Percentiles rank a stretch among this genome's conserved stretches.
Conservation (phyloP, 2,329 filamentous ascomycete genomes). For the Aspergillus ibericus region DNA sequence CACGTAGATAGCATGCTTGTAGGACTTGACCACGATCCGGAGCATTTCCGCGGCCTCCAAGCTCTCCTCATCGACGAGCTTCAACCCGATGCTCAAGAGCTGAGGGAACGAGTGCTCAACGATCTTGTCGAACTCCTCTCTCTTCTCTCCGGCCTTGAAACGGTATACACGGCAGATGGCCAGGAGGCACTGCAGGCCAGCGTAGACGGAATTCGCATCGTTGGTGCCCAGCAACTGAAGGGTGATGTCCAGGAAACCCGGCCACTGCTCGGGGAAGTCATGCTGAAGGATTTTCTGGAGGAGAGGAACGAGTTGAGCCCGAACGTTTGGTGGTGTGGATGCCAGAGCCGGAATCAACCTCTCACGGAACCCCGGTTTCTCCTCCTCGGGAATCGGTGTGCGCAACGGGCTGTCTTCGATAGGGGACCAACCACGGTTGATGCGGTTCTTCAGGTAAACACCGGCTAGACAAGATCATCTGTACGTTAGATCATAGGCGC, state of each 20-base stretch:
- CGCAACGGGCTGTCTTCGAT: slow-evolving; percentile 72
- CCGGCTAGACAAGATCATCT: slow-evolving; percentile 62
- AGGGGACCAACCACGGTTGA: slow-evolving; percentile 86
- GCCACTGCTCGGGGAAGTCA: slow-evolving; percentile 95
- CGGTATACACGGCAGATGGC: slow-evolving; percentile 94
- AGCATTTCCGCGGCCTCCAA: slow-evolving; percentile 96
- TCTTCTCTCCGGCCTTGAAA: slow-evolving; percentile 82
- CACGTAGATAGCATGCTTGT: slow-evolving; percentile 98
- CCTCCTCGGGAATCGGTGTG: slow-evolving; percentile 78
- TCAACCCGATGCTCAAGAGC: slow-evolving; percentile 80
- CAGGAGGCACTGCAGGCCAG: slow-evolving; percentile 88
- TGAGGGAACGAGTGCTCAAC: slow-evolving; percentile 88
- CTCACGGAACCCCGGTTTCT: slow-evolving; percentile 83
- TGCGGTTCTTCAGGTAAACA: slow-evolving; percentile 96
- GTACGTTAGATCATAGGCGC: slow-evolving; percentile 11
- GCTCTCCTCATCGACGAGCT: slow-evolving; percentile 85
- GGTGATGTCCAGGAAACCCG: slow-evolving; percentile 89
- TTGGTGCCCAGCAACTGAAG: slow-evolving; percentile 84
- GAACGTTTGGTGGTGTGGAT: slow-evolving; percentile 74
- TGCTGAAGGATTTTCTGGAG: slow-evolving; percentile 94
- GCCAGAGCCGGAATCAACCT: slow-evolving; percentile 88
- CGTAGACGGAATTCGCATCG: slow-evolving; percentile 82
- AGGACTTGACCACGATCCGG: slow-evolving; percentile 90
- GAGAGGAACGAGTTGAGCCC: slow-evolving; percentile 88
- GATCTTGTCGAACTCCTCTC: slow-evolving; percentile 90